Conservation (phyloP, 331 rosid genomes). For the Quercus phellos region DNA sequence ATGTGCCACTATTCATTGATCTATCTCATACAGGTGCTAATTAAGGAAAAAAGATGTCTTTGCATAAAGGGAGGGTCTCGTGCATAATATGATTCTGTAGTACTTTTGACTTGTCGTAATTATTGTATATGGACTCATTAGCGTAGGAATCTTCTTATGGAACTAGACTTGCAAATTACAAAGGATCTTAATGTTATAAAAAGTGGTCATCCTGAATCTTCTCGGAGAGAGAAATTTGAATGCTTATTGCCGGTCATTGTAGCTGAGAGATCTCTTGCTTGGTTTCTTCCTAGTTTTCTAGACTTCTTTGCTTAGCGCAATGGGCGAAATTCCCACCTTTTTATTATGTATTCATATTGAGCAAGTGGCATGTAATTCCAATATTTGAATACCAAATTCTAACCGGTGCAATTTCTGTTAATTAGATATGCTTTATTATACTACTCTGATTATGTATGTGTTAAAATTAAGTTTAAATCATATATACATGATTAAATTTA, state of each 20-base stretch:
- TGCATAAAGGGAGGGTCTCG: conserved; percentile 52
- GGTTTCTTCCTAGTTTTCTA: not conserved
- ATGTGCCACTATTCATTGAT: conserved; percentile 54
- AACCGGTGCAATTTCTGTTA: too few relatives aligned
- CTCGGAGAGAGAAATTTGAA: not conserved
- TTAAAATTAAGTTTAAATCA: too few relatives aligned
- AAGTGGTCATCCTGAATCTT: conserved; percentile 6
- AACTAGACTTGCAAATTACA: conserved; percentile 6
- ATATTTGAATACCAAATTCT: too few relatives aligned
- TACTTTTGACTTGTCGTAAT: conserved; percentile 25
- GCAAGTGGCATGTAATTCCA: too few relatives aligned
- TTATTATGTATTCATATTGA: too few relatives aligned
- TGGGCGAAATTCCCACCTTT: too few relatives aligned
- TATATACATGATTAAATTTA: too few relatives aligned
- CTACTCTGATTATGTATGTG: too few relatives aligned
- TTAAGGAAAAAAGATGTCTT: conserved; percentile 47
- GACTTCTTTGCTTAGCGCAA: too few relatives aligned
- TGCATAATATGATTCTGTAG: conserved; percentile 34
- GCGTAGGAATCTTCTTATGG: conserved; percentile 18
- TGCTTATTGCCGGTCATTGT: not conserved
- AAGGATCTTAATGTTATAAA: not conserved
- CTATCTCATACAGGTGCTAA: conserved; percentile 80
- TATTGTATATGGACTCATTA: conserved; percentile 16
- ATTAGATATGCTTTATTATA: too few relatives aligned
- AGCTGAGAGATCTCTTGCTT: not conserved